Base-by-base conservation (phyloP, 306 rosid species). In the Gynostemma pentaphyllum region DNA sequence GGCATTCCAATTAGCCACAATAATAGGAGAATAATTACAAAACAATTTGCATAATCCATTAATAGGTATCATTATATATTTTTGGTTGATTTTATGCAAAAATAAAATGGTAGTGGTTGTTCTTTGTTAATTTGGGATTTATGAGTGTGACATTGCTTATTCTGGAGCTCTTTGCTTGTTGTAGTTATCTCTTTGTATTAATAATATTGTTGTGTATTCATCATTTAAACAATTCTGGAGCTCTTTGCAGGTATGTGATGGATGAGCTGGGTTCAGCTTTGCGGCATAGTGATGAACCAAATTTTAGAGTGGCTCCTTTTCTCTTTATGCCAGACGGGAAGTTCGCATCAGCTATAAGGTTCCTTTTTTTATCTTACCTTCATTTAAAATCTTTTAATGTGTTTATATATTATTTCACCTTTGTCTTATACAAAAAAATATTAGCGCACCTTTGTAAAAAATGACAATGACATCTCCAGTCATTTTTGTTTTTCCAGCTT, bases 241-340 rank as follows among this genome's bases (percentile, higher is more conserved):
- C 46, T 49, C 42, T 53, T 65, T 71, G 66, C 73, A 91, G 98
- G 85, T 85, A 91, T 13, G 81, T 80, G 77, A 88, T 91, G 96
- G 98, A 91, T 76, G 98, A 91, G 71, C 82, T 91, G 4, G 98
- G 98, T 67, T 91, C 98, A 67, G 95, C 95, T 74, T 76, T 91
- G 75, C 71, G 79, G 73, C 96, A 88, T 50, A 88, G 96, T 68
- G 98, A 88, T 80, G 86, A 82, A 45, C 88, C 96, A 72, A 91
- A 85, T 78, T 91, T 91, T 78, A 85, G 79, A 70, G 86, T 88
- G 50, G 87, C 95, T 13, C 96, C 95, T 47, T 88, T 91, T 74
- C 89, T 91, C 63, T 91, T 80, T 82, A 91, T 91, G 98, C 96
- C 88, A 7, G 88, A 88, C 74, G 96, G 96, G 51, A 77, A 74